Evolutionary conservation across 176 grass and related monocot species (phyloP), one percentile per base, ranked within the genome.

Genomic region (Ananas comosus): DNA sequence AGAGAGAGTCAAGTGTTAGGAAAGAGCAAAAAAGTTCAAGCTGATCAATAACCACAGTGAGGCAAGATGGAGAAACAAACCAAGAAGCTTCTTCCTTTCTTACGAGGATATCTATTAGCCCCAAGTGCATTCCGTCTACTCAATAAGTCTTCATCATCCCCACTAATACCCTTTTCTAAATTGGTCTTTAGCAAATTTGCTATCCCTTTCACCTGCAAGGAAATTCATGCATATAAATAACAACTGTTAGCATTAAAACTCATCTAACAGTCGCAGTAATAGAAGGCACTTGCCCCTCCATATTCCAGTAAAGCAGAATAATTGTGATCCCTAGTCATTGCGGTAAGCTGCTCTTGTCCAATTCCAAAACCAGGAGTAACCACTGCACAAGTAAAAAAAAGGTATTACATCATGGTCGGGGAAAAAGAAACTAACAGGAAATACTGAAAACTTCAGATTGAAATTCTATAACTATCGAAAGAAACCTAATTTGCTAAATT

Each of bases 41-140:
- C 16, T 61, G 56, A 61, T 18, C n/a, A 18, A 61, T 61, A 61
- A 61, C 17, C 56, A 61, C 21, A 61, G 13, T 11, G 2, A 9
- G 18, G 9, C 10, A 42, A 66, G 14, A 66, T 2, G 56, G 56
- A 18, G 10, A 61, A 68, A 9, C 81, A 51, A 82, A 97, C 94
- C 76, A 80, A 70, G 71, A 90, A 93, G 72, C 72, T 90, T 81
- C 57, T 90, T 66, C 94, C 89, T 85, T 97, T 85, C 66, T 97
- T 97, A 67, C 87, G 86, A 23, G 94, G 94, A 56, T 97, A 97
- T 50, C 89, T 97, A 66, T 97, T 97, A 2, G 82, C 63, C 2
- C 94, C 89, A 75, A 97, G 92, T 52, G 71, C 71, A 78, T 78
- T 83, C 79, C 10, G 49, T 69, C 93, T 90, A 19, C 58, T 77